Evolutionary conservation across 495 filamentous ascomycete genomes (phyloP), one percentile per base, ranked within the genome.

Genomic region (Tuber umbilicatum): DNA sequence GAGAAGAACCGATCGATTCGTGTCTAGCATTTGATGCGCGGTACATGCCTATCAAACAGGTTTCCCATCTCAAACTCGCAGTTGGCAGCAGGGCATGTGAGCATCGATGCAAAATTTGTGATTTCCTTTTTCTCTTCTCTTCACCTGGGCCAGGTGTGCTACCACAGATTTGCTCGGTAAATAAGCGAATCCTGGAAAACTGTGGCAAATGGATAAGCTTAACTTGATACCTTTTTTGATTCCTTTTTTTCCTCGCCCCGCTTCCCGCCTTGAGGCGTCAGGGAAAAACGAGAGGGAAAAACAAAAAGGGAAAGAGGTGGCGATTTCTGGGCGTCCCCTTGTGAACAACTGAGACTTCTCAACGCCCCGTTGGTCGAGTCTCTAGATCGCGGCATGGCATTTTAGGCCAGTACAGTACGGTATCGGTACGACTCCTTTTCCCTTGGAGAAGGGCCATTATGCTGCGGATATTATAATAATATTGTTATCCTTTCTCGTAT

Each of bases 131-230:
- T 64, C 42, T 12, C 17, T 3, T 16, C n/a, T 31, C 31, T 21
- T 12, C 16, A 5, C 3, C 55, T 5, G 0, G 55, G n/a, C 55
- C 3, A 16, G n/a, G 55, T 12, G 55, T 64, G 27, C 55, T 4
- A 5, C n/a, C n/a, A 31, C n/a, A 27, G 2, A 64, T 14, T 31
- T 64, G 12, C 55, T 64, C 55, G 55, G 55, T 64, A 64, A 64
- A 64, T 31, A 64, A 64, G 55, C 55, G 55, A 64, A 64, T 64
- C 55, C 27, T 64, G n/a, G 55, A 31, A 31, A 31, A 64, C 55
- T 64, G 55, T 64, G 55, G 55, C 55, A 31, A 64, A 64, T 64
- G 55, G 55, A 64, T 64, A 64, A 64, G 55, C 55, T 64, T 64
- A 64, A 64, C 55, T 64, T 64, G 10, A 64, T 31, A 12, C 55